These are phyloP conservation scores for Tetrapyrgos nigripes DNA, from an alignment of 1,284 basidiomycete genomes.

Conservation along the genomic window DNA sequence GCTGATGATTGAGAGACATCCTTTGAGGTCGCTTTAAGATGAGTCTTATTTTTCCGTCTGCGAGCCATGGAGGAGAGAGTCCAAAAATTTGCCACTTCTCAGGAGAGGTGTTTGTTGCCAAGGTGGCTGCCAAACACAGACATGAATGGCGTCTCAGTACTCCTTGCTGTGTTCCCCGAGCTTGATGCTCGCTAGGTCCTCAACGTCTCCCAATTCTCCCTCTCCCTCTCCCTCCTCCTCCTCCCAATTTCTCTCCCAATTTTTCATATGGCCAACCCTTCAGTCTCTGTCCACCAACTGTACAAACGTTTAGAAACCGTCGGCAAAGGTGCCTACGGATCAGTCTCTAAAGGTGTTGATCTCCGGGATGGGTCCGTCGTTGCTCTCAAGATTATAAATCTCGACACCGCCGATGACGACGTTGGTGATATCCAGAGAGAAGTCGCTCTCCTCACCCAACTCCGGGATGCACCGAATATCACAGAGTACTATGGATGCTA, in stretches of 20 bases:
- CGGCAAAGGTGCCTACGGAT: slow-evolving; percentile 96
- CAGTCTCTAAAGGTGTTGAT: slow-evolving; percentile 94
- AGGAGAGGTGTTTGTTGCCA: not conserved
- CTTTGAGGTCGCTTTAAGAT: slow-evolving; percentile 69
- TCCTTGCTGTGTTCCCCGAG: not conserved
- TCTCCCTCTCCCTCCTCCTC: no score
- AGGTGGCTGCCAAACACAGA: not conserved
- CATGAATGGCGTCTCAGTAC: not conserved
- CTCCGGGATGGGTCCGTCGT: slow-evolving; percentile 86
- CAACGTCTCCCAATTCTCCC: not conserved
- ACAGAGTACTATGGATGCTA: slow-evolving; percentile 97
- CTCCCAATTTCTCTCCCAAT: not conserved
- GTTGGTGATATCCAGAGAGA: slow-evolving; percentile 97
- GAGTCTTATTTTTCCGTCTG: slow-evolving; percentile 86
- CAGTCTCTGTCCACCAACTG: slow-evolving; percentile 65
- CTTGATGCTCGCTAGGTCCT: not conserved
- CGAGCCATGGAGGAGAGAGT: slow-evolving; percentile 62
- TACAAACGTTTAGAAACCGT: slow-evolving; percentile 78
- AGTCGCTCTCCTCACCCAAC: slow-evolving; percentile 90
- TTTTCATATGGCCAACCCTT: slow-evolving; percentile 45
- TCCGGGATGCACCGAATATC: slow-evolving; percentile 89
- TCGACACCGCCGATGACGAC: slow-evolving; percentile 97
- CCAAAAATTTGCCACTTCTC: not conserved
- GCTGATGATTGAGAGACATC: slow-evolving; percentile 32
- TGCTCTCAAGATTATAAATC: slow-evolving; percentile 97